phyloP scores from a whole-genome alignment of 176 grass and related monocot species.

The Eleusine coracana region DNA sequence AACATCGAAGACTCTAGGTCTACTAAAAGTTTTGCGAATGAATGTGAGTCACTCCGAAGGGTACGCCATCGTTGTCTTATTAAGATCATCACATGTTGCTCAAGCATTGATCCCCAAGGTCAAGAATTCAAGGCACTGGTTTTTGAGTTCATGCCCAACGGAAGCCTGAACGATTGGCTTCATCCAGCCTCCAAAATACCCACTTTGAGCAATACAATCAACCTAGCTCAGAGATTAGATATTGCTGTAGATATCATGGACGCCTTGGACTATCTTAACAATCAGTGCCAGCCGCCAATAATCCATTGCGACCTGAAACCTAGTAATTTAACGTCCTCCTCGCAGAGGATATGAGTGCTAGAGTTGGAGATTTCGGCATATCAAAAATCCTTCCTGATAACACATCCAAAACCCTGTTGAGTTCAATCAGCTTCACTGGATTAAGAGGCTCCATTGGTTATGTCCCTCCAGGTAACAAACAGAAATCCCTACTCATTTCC shows the following conservation, averaged over 20 bases:
- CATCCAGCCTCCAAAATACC: slow-evolving; percentile 12
- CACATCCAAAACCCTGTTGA: not conserved
- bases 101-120: slow-evolving; percentile 33
- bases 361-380: slow-evolving; percentile 55
- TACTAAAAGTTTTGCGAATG: slow-evolving; percentile 36
- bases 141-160: slow-evolving; percentile 43
- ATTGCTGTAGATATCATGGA: slow-evolving; percentile 33
- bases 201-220: not conserved
- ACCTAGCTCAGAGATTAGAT: slow-evolving; percentile 17
- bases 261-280: slow-evolving; percentile 42
- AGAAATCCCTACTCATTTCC: not conserved
- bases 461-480: slow-evolving; percentile 50
- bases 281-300: slow-evolving; percentile 28
- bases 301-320: slow-evolving; percentile 70
- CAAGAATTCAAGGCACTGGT: slow-evolving; percentile 48
- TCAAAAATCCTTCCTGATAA: slow-evolving; percentile 42
- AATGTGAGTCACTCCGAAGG: slow-evolving; percentile 38
- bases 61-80: slow-evolving; percentile 40
- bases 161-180: slow-evolving; percentile 37
- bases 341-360: slow-evolving; percentile 53
- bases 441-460: slow-evolving; percentile 54
- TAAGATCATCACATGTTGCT: slow-evolving; percentile 47
- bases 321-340: slow-evolving; percentile 55
- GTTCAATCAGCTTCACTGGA: slow-evolving; percentile 22
- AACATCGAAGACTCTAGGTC: slow-evolving; percentile 19